Base-by-base conservation (phyloP, 139 green algal genomes). In the Chlamydomonas sp. region DNA sequence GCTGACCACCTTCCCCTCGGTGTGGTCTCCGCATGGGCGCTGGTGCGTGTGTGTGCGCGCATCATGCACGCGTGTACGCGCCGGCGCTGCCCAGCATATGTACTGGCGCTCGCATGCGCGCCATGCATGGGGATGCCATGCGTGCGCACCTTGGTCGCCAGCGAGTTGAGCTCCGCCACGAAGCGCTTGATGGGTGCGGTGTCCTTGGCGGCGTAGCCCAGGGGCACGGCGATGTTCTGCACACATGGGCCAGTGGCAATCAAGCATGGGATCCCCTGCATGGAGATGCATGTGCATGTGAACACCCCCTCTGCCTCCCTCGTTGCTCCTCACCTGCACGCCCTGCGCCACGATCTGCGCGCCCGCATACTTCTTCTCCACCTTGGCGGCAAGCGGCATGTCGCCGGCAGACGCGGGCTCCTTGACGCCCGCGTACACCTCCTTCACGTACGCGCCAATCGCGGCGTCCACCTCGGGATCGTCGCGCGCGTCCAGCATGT, bases 351-450 rank as follows among this genome's bases (percentile, higher is more conserved):
- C 73, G 35, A 83, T 66, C 38, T 79, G 70, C n/a, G 81, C 81
- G 36, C 77, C 77, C 48, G 77, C 70, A 43, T 84, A 87, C 76
- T 87, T 87, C 49, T 74, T 72, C 71, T 87, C 77, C 2, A 87
- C 73, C 54, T 83, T 72, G 26, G 70, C 58, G 13, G 79, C 73
- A 1, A 84, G 48, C 65, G 77, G 74, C 2, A 78, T 58, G 6
- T 47, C 57, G 30, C 74, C 47, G 37, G 57, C 68, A 28, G 70
- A 30, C 24, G 62, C 22, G 43, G 71, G 37, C 1, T 67, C 29
- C 58, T 74, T 77, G 28, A 54, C 54, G 5, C 58, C 63, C 30
- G 66, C 58, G 58, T 70, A 83, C 2, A 67, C 61, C 1, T 37
- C 48, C 34, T 37, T 64, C 35, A 76, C 37, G 72, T 83, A 79